Conservation (phyloP, 192 early-diverging fungal genomes). For the Glomus cerebriforme region DNA sequence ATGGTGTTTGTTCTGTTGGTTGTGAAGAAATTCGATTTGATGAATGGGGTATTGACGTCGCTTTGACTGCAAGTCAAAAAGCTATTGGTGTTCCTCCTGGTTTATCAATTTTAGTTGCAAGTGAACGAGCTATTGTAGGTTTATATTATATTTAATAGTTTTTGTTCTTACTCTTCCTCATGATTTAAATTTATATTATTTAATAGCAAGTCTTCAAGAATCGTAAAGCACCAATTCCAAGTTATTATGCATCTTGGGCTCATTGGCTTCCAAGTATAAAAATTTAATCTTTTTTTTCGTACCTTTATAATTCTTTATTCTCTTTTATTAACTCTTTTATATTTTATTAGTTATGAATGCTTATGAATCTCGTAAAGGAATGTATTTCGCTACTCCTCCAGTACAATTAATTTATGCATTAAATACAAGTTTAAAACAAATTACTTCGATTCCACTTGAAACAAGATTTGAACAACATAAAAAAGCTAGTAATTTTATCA, state of each 20-base stretch:
- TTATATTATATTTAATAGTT: background rate
- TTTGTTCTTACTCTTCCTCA: background rate
- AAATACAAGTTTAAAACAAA: conserved; percentile 78
- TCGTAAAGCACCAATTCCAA: conserved; percentile 77
- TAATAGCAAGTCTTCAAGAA: conserved; percentile 55
- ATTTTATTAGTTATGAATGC: conserved; percentile 77
- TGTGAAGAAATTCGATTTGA: conserved; percentile 92
- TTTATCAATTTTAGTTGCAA: conserved; percentile 84
- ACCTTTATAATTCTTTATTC: background rate
- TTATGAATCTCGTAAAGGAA: conserved; percentile 89
- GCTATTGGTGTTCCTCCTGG: conserved; percentile 94
- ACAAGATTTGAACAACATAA: conserved; percentile 77
- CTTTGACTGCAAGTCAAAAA: conserved; percentile 94
- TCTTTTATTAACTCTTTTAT: background rate
- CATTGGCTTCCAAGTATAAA: conserved; percentile 85
- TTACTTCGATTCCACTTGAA: conserved; percentile 69
- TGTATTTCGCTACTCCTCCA: conserved; percentile 97
- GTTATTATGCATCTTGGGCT: conserved; percentile 90
- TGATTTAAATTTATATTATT: background rate
- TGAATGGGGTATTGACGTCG: conserved; percentile 89
- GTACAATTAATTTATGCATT: conserved; percentile 93
- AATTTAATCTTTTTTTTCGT: background rate
- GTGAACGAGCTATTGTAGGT: conserved; percentile 66
- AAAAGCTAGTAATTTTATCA: conserved; percentile 72
- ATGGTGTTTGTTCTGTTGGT: conserved; percentile 95